Conservation (phyloP, 2,329 filamentous ascomycete species). For the Fusarium goolgardi region DNA sequence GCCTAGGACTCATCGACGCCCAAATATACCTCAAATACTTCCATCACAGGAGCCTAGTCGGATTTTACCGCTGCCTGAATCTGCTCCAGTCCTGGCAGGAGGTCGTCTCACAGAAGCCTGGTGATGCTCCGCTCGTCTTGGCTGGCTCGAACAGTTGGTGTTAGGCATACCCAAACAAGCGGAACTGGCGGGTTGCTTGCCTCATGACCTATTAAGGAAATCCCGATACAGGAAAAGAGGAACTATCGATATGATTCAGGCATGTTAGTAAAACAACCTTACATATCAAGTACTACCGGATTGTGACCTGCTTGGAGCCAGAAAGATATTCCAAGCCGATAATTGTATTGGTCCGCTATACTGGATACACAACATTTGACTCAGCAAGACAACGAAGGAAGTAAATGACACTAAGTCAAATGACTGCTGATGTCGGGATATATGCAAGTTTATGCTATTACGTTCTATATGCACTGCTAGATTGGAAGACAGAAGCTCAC, state of each 20-base stretch:
- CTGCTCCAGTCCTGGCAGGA: rapidly evolving
- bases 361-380: neutral
- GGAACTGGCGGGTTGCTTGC: too few relatives aligned
- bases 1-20: neutral
- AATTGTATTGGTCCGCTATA: neutral
- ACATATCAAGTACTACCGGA: rapidly evolving
- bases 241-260: too few relatives aligned
- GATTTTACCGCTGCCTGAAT: neutral
- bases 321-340: neutral
- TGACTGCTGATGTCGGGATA: neutral
- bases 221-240: rapidly evolving
- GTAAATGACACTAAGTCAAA: neutral
- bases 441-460: too few relatives aligned
- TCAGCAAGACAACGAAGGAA: neutral
- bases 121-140: neutral
- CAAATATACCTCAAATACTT: neutral
- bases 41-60: neutral
- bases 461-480: neutral
- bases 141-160: neutral
- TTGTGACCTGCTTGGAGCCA: neutral
- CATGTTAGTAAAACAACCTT: neutral
- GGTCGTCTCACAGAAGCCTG: neutral
- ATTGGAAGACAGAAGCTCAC: neutral
- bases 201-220: neutral
- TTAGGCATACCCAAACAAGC: rapidly evolving